phyloP scores from a whole-genome alignment of 768 basidiomycete genomes.

The Kwoniella mangroviensis region DNA sequence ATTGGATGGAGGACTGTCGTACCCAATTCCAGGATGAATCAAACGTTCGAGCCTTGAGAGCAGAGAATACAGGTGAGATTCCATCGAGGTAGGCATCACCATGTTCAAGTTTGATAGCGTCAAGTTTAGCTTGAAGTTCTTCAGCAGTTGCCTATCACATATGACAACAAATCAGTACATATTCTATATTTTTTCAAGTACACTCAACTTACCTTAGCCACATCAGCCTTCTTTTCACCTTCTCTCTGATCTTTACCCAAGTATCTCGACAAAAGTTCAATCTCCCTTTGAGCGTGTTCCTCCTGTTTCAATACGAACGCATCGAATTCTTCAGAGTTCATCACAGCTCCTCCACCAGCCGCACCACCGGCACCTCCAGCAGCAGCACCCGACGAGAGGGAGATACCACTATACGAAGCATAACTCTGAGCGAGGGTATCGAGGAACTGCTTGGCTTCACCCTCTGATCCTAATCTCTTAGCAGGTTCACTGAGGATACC shows the following conservation, averaged over 20 bases:
- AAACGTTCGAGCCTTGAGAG: conserved; percentile 94
- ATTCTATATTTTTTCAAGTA: background rate
- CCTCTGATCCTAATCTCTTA: conserved; percentile 88
- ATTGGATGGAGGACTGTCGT: conserved; percentile 90
- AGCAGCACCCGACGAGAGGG: conserved; percentile 71
- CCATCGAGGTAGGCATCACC: conserved; percentile 92
- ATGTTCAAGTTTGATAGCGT: conserved; percentile 86
- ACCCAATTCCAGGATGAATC: conserved; percentile 99
- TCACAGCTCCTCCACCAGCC: conserved; percentile 72
- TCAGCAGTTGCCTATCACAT: conserved; percentile 36
- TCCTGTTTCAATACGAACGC: conserved; percentile 95
- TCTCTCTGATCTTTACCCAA: conserved; percentile 89
- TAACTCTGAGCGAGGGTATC: conserved; percentile 82
- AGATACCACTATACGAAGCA: conserved; percentile 85
- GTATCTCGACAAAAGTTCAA: conserved; percentile 97
- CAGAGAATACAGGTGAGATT: conserved; percentile 91
- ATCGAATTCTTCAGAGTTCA: conserved; percentile 97
- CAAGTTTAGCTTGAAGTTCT: conserved; percentile 80
- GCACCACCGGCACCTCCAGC: conserved; percentile 67
- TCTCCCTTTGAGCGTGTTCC: conserved; percentile 86
- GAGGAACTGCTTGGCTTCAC: conserved; percentile 91
- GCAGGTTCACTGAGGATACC: conserved; percentile 91
- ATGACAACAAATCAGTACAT: conserved; percentile 16
- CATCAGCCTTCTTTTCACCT: conserved; percentile 86
- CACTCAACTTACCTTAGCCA: conserved; percentile 75